Evolutionary conservation across 805 yeast species (phyloP).

Genomic region (Saturnispora dispora): DNA sequence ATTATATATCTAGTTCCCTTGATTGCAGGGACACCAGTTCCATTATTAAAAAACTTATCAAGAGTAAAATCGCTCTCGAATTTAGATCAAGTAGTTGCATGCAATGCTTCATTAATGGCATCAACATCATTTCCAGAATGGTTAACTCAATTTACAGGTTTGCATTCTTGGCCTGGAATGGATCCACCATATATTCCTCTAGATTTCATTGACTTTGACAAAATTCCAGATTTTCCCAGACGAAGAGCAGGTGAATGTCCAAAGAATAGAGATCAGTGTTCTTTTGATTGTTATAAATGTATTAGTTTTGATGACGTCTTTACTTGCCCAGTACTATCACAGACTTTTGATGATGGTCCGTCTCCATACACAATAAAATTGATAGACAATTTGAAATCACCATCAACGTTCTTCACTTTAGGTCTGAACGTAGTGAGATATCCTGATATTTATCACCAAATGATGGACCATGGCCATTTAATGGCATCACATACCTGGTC

Average conservation of each 20-base stretch:
- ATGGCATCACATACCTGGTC: slow-evolving; percentile 91
- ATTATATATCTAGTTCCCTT: not conserved
- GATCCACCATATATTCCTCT: slow-evolving; percentile 85
- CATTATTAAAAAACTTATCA: not conserved
- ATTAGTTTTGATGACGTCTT: slow-evolving; percentile 64
- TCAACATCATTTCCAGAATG: slow-evolving; percentile 55
- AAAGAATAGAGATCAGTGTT: slow-evolving; percentile 46
- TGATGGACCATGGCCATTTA: slow-evolving; percentile 59
- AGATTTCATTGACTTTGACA: slow-evolving; percentile 52
- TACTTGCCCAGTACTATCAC: slow-evolving; percentile 68
- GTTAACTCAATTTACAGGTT: slow-evolving; percentile 67
- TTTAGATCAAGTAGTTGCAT: slow-evolving; percentile 2
- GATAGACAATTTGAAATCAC: slow-evolving; percentile 40
- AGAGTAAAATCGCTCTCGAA: not conserved
- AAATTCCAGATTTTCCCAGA: slow-evolving; percentile 40
- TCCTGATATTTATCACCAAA: slow-evolving; percentile 61
- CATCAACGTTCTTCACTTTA: slow-evolving; percentile 74
- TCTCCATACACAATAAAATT: slow-evolving; percentile 58
- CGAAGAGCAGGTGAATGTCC: slow-evolving; percentile 57
- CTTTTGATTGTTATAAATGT: slow-evolving; percentile 82
- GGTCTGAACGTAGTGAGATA: slow-evolving; percentile 71
- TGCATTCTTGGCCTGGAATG: slow-evolving; percentile 73
- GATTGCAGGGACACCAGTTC: not conserved
- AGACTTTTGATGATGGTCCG: slow-evolving; percentile 96
- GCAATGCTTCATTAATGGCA: slow-evolving; percentile 21